Evolutionary conservation across 2,329 filamentous ascomycete genomes (phyloP).

Genomic region (Atkinsonella texensis): DNA sequence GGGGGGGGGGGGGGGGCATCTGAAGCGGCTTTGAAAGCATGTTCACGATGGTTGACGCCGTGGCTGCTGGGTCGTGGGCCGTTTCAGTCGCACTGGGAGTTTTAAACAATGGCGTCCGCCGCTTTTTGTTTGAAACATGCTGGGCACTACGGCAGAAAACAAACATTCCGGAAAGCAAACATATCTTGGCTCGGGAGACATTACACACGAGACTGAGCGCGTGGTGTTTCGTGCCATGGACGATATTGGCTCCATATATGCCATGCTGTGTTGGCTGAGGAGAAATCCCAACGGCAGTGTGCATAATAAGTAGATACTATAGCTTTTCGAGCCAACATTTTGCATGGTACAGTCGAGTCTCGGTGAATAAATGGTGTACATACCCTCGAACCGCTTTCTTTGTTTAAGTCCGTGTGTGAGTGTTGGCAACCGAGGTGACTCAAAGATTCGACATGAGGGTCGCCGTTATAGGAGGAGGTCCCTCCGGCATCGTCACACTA

Average conservation of each 20-base stretch:
- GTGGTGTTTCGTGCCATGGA: too few relatives aligned
- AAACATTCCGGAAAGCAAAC: too few relatives aligned
- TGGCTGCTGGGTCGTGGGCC: not conserved
- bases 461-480: conserved; percentile 25
- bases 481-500: conserved; percentile 24
- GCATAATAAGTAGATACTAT: too few relatives aligned
- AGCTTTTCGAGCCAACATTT: too few relatives aligned
- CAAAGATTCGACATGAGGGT: conserved; percentile 14
- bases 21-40: not conserved
- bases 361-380: not conserved
- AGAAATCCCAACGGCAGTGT: too few relatives aligned
- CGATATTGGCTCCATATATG: too few relatives aligned
- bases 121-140: not conserved
- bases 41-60: not conserved
- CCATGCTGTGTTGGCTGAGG: too few relatives aligned
- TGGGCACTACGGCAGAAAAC: too few relatives aligned
- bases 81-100: not conserved
- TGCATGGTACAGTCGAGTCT: not conserved
- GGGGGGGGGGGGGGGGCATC: too few relatives aligned
- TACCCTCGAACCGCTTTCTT: not conserved
- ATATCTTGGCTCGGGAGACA: too few relatives aligned
- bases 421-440: not conserved
- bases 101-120: not conserved
- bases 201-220: too few relatives aligned
- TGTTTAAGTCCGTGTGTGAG: not conserved